Percentiles rank a stretch among this genome's conserved stretches.
phyloP scores from a whole-genome alignment of 1,284 basidiomycete species.

The Pyrrhoderma noxium region DNA sequence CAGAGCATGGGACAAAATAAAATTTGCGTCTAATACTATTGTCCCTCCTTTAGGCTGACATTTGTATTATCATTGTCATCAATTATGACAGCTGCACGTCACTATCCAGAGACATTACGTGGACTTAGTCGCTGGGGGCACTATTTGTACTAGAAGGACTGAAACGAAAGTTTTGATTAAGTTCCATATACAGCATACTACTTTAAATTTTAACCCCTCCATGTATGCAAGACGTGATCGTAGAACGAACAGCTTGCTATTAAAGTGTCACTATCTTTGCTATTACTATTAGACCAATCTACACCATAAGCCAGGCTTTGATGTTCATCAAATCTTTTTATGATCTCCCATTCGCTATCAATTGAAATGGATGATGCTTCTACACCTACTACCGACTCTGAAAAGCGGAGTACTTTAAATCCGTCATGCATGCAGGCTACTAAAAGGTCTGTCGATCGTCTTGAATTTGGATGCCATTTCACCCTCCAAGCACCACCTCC shows the following conservation, averaged over 20 bases:
- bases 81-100: constrained; percentile 54
- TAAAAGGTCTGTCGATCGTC: constrained; percentile 62
- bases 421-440: constrained; percentile 98
- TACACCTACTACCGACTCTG: constrained; percentile 11
- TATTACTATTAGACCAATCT: constrained; percentile 73
- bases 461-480: constrained; percentile 82
- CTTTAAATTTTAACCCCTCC: constrained; percentile 47
- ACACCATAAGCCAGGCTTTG: constrained; percentile 88
- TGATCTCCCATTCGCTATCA: constrained; percentile 32
- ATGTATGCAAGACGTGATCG: constrained; percentile 80
- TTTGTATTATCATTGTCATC: constrained; percentile 59
- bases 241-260: constrained; percentile 96
- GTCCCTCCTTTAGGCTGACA: constrained; percentile 27
- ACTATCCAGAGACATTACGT: constrained; percentile 54
- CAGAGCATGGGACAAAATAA: constrained; percentile 11
- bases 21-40: constrained; percentile 24
- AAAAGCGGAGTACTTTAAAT: constrained; percentile 73
- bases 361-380: neutral
- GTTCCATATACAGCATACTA: neutral
- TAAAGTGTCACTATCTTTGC: constrained; percentile 34
- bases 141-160: constrained; percentile 22
- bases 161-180: neutral
- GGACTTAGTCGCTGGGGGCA: constrained; percentile 67
- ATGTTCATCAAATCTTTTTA: constrained; percentile 70
- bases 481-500: constrained; percentile 95